phyloP scores from a whole-genome alignment of 192 early-diverging fungal species.

The Rhizophagus sp. region DNA sequence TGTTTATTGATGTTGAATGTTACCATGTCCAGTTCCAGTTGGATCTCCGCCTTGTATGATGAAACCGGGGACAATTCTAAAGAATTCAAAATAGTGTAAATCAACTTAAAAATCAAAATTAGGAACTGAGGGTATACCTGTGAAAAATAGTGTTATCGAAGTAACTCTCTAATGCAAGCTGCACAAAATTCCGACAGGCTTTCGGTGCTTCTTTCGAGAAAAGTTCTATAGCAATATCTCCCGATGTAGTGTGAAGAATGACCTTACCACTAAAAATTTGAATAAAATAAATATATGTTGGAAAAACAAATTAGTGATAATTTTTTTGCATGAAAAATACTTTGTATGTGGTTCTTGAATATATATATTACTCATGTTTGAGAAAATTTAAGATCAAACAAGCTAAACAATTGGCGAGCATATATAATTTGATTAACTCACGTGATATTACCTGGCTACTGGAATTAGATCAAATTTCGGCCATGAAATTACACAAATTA shows the following conservation, averaged over 20 bases:
- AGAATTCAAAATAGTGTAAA: neutral
- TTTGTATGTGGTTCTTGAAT: slow-evolving; percentile 10
- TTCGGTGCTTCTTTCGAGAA: slow-evolving; percentile 95
- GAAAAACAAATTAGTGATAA: neutral
- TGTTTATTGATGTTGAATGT: neutral
- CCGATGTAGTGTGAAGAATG: slow-evolving; percentile 79
- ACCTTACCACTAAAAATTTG: slow-evolving; percentile 64
- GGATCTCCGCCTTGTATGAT: slow-evolving; percentile 96
- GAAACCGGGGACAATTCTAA: slow-evolving; percentile 74
- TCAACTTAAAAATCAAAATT: neutral
- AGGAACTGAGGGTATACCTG: slow-evolving; percentile 39
- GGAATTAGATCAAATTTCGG: no score
- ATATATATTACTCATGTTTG: slow-evolving; percentile 1
- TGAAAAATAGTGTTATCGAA: slow-evolving; percentile 91
- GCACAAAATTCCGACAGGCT: slow-evolving; percentile 94
- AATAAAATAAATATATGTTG: neutral
- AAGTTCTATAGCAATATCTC: slow-evolving; percentile 89
- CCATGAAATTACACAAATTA: no score
- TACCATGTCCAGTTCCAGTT: slow-evolving; percentile 72
- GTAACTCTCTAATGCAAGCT: slow-evolving; percentile 88
- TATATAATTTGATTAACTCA: no score
- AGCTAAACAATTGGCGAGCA: no score
- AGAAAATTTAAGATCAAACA: neutral
- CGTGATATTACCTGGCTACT: no score
- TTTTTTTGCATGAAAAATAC: neutral